phyloP scores from a whole-genome alignment of 805 yeast genomes.

The Kazachstania taianensis region DNA sequence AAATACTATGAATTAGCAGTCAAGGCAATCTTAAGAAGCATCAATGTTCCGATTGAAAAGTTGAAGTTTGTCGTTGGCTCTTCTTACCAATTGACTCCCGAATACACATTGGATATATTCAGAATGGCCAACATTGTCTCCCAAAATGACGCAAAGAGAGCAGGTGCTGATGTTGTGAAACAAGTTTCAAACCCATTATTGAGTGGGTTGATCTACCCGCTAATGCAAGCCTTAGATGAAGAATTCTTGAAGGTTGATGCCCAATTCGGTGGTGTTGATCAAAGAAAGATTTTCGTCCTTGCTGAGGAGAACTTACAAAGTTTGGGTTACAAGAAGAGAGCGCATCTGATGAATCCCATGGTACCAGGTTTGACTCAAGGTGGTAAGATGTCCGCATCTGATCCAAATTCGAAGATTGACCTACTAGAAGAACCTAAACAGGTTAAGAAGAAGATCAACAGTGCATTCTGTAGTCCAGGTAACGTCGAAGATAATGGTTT shows the following conservation, averaged over 20 bases:
- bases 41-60: conserved; percentile 86
- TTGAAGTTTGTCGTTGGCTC: conserved; percentile 80
- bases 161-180: conserved; percentile 99
- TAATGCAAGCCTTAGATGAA: conserved; percentile 98
- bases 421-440: conserved; percentile 78
- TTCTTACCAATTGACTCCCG: conserved; percentile 68
- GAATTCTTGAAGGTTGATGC: conserved; percentile 79
- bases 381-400: conserved; percentile 98
- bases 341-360: conserved; percentile 97
- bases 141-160: conserved; percentile 94
- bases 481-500: conserved; percentile 84
- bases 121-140: conserved; percentile 74
- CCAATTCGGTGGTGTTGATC: conserved; percentile 98
- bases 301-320: conserved; percentile 89
- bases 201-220: conserved; percentile 89
- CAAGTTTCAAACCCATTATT: conserved; percentile 91
- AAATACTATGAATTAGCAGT: conserved; percentile 76
- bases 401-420: conserved; percentile 95
- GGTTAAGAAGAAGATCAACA: conserved; percentile 81
- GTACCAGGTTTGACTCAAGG: conserved; percentile 96
- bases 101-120: conserved; percentile 85
- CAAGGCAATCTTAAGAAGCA: conserved; percentile 74
- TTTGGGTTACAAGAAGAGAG: conserved; percentile 92
- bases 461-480: conserved; percentile 96
- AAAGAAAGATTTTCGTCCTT: conserved; percentile 90